Base-by-base conservation (phyloP, 23 red algal genomes). In the Pyropia yezoensis region DNA sequence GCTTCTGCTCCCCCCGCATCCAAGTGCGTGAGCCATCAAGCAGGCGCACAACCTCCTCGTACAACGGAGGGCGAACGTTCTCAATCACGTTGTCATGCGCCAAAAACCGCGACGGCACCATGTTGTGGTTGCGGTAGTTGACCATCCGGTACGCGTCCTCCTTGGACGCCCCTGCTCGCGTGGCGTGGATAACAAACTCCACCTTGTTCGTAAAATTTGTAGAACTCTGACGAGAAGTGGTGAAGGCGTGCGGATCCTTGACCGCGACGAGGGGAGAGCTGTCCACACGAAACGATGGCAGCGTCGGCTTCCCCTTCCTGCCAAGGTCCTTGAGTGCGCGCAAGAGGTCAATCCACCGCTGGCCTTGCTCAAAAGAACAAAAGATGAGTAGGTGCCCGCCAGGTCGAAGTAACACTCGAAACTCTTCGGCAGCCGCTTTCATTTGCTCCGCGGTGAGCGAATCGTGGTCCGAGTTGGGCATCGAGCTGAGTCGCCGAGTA, bases 41-140 rank as follows among this genome's bases (percentile, higher is more conserved):
- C 30, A 20, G 18, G 24, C 14, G 25, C 23, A 75, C 25, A 47
- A 32, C 33, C 54, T 75, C 54, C 0, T 26, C 70, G 20, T 54
- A 2, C 45, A 21, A 19, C 17, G 51, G 70, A n/a, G 32, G 19
- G 9, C 32, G 20, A 16, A 60, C 54, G 18, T 60, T 27, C 55
- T 75, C 70, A 27, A 75, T 75, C 18, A 75, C 70, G 26, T 75
- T 62, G 32, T 47, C 7, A 59, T 75, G 28, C n/a, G 55, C 70
- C 53, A 59, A 59, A 47, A 75, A 61, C 1, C 24, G 59, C 15
- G 70, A 75, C 18, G 54, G 55, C n/a, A 75, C 56, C 16, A 60
- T 62, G 26, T 75, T 62, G 70, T 18, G 22, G 49, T 57, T 57
- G 52, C 33, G 62, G 25, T 66, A 2, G 62, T 2, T 22, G 24